These are phyloP conservation scores for Trichosporon faecale DNA, from an alignment of 1,284 basidiomycete genomes.

Conservation along the genomic window DNA sequence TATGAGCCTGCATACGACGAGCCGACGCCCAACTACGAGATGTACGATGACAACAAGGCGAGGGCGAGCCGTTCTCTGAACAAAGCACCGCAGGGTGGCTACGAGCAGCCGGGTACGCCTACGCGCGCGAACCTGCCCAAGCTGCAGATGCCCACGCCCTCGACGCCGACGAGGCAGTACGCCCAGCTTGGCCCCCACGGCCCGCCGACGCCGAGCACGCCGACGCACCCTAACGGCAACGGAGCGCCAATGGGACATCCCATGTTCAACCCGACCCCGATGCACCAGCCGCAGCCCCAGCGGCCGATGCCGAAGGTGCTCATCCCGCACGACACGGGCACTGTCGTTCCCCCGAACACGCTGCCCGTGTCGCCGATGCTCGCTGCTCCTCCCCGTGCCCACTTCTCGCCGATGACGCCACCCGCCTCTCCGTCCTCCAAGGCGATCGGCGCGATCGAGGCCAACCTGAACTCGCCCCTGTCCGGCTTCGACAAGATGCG, in stretches of 20 bases:
- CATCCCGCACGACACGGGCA: conserved; percentile 8
- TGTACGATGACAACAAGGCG: conserved; percentile 7
- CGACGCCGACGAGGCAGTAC: not conserved
- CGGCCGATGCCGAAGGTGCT: conserved; percentile 2
- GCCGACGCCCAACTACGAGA: conserved; percentile 6
- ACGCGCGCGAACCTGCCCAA: not conserved
- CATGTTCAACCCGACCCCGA: conserved; percentile 2
- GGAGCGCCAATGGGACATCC: not conserved
- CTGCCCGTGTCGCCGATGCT: conserved; percentile 29
- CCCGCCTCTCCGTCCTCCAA: conserved; percentile 17
- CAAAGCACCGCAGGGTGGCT: not conserved
- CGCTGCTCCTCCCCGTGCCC: conserved; percentile 34
- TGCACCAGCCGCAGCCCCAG: conserved; percentile 4
- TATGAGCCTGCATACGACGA: conserved; percentile 9
- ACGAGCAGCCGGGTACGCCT: not conserved
- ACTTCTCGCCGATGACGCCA: conserved; percentile 22
- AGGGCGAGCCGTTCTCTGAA: conserved; percentile 3
- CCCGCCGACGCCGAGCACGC: conserved; percentile 7
- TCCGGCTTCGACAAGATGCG: conserved; percentile 38
- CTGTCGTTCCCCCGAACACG: not conserved
- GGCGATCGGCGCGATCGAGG: conserved; percentile 6
- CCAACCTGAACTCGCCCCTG: conserved; percentile 29
- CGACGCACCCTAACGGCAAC: conserved; percentile 1
- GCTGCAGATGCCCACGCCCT: not conserved
- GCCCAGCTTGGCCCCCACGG: not conserved